Conservation (phyloP, 2,329 filamentous ascomycete genomes). For the Fusarium tuaranense region DNA sequence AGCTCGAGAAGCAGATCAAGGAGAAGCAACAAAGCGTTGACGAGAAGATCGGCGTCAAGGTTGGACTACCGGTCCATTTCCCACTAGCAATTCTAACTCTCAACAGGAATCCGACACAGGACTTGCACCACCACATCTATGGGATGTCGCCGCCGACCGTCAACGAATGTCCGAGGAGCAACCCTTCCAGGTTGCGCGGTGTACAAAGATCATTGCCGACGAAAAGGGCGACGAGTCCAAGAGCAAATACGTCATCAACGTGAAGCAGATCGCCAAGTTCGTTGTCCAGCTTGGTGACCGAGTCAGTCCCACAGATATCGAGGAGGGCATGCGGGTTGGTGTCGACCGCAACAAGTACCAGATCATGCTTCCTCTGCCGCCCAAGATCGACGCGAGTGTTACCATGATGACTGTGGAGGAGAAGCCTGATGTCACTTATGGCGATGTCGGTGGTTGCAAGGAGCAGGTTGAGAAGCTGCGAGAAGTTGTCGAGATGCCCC, state of each 20-base stretch:
- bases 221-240: slow-evolving; percentile 94
- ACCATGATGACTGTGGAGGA: slow-evolving; percentile 99
- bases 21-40: slow-evolving; percentile 98
- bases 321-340: slow-evolving; percentile 98
- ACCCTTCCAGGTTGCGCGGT: slow-evolving; percentile 94
- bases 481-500: slow-evolving; percentile 98
- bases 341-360: slow-evolving; percentile 99
- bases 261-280: slow-evolving; percentile 99
- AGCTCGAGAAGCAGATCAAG: slow-evolving; percentile 99
- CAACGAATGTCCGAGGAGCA: slow-evolving; percentile 99
- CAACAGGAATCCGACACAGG: slow-evolving; percentile 96
- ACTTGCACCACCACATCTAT: slow-evolving; percentile 96
- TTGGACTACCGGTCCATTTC: slow-evolving; percentile 47
- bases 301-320: slow-evolving; percentile 97
- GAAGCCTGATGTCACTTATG: slow-evolving; percentile 99
- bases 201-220: slow-evolving; percentile 99
- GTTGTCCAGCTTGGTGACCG: slow-evolving; percentile 97
- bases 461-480: slow-evolving; percentile 99
- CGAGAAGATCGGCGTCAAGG: slow-evolving; percentile 95
- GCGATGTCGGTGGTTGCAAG: slow-evolving; percentile 98
- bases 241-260: slow-evolving; percentile 99
- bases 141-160: slow-evolving; percentile 97
- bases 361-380: slow-evolving; percentile 93
- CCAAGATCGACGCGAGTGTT: slow-evolving; percentile 98
- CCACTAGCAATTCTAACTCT: slow-evolving; percentile 33